Conservation (phyloP, 2,329 filamentous ascomycete species). For the Ceratocystis lukuohia region DNA sequence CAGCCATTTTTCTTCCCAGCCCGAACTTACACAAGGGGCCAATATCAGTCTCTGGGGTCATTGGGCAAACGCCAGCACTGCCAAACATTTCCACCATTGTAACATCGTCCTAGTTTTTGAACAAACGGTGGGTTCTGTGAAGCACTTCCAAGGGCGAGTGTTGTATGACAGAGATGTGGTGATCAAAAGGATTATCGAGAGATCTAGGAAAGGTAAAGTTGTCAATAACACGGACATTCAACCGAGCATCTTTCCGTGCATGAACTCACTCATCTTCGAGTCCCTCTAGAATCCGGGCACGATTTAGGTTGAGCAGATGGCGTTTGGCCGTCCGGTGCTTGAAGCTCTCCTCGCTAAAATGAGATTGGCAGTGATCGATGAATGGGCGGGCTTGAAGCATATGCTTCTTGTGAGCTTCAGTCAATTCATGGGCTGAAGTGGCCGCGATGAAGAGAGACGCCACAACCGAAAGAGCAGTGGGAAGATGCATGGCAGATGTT, state of each 20-base stretch:
- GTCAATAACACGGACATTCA: background rate
- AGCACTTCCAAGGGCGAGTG: slow-evolving; percentile 22
- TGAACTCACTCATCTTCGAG: slow-evolving; percentile 18
- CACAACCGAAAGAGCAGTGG: slow-evolving; percentile 8
- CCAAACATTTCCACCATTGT: slow-evolving; percentile 28
- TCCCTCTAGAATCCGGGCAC: slow-evolving; percentile 11
- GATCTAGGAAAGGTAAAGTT: slow-evolving; percentile 10
- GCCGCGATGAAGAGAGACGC: background rate
- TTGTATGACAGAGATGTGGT: slow-evolving; percentile 5
- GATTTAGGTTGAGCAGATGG: slow-evolving; percentile 4
- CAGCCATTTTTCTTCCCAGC: background rate
- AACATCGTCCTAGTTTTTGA: slow-evolving; percentile 24
- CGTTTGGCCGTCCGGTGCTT: slow-evolving; percentile 19
- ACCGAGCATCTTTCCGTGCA: background rate
- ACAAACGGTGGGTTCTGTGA: slow-evolving; percentile 29
- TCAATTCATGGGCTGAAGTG: slow-evolving; percentile 8
- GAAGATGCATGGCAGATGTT: slow-evolving; percentile 14
- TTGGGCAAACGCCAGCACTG: slow-evolving; percentile 32
- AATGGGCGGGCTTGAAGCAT: slow-evolving; percentile 7
- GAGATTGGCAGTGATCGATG: slow-evolving; percentile 20
- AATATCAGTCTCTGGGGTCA: slow-evolving; percentile 38
- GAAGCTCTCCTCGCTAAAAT: slow-evolving; percentile 17
- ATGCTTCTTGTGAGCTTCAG: slow-evolving; percentile 4
- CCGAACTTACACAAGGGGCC: slow-evolving; percentile 33
- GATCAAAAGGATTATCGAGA: slow-evolving; percentile 15